These are phyloP conservation scores for Geum urbanum DNA, from an alignment of 306 rosid species.

Conservation along the genomic window DNA sequence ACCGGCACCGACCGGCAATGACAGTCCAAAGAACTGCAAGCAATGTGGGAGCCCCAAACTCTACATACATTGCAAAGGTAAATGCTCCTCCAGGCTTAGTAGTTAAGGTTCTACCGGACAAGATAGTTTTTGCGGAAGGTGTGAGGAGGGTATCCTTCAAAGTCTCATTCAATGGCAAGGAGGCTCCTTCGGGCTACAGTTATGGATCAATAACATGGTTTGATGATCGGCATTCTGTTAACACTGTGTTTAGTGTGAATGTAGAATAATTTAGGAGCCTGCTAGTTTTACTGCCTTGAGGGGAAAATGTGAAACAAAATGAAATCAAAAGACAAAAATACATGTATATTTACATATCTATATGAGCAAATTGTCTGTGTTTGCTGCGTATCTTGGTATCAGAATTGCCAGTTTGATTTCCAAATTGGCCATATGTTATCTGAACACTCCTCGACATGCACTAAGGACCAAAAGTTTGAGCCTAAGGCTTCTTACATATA, in stretches of 20 bases:
- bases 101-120: slow-evolving; percentile 61
- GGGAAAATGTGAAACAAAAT: not conserved
- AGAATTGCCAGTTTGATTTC: slow-evolving; percentile 1
- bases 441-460: not conserved
- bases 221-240: slow-evolving; percentile 65
- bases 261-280: slow-evolving; percentile 34
- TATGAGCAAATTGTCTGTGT: not conserved
- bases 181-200: slow-evolving; percentile 64
- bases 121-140: slow-evolving; percentile 46
- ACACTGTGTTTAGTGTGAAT: slow-evolving; percentile 60
- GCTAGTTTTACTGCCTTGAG: not conserved
- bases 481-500: not conserved
- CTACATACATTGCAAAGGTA: slow-evolving; percentile 64
- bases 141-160: slow-evolving; percentile 43
- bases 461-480: not conserved
- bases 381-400: not conserved
- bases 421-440: not conserved
- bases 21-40: slow-evolving; percentile 64
- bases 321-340: not conserved
- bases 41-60: slow-evolving; percentile 62
- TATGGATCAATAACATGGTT: slow-evolving; percentile 79
- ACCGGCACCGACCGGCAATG: slow-evolving; percentile 33
- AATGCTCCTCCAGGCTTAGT: slow-evolving; percentile 53
- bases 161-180: slow-evolving; percentile 60
- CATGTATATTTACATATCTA: not conserved